Conservation (phyloP, 306 rosid genomes). For the Phaseolus lunatus region DNA sequence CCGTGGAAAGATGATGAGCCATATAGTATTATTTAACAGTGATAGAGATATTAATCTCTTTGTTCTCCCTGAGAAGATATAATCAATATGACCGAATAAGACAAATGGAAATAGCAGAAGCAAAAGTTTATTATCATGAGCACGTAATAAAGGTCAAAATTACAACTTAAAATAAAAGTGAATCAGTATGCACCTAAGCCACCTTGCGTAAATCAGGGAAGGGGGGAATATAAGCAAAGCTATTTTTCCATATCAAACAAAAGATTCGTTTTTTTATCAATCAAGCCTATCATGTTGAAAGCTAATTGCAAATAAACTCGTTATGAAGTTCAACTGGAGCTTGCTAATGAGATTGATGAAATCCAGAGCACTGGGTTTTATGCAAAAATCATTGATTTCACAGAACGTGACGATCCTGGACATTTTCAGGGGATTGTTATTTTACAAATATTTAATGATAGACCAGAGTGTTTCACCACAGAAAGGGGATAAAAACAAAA, state of each 20-base stretch:
- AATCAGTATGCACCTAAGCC: constrained; percentile 35
- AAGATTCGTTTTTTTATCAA: constrained; percentile 29
- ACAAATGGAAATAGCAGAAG: constrained; percentile 48
- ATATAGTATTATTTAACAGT: constrained; percentile 37
- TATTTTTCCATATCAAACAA: constrained; percentile 42
- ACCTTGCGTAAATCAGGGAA: constrained; percentile 44
- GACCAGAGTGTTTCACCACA: constrained; percentile 25
- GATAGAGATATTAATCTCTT: constrained; percentile 34
- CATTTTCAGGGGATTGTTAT: constrained; percentile 7
- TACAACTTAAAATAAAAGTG: constrained; percentile 32
- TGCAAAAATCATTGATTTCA: constrained; percentile 31
- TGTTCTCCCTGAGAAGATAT: constrained; percentile 34
- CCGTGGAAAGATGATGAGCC: constrained; percentile 40
- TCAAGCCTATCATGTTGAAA: constrained; percentile 17
- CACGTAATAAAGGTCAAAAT: constrained; percentile 50
- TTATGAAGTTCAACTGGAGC: constrained; percentile 31
- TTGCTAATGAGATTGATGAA: constrained; percentile 11
- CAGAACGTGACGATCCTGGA: neutral
- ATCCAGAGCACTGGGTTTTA: neutral
- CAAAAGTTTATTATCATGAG: constrained; percentile 40
- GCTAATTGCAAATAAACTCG: constrained; percentile 20
- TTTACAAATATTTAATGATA: constrained; percentile 29
- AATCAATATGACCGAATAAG: constrained; percentile 41
- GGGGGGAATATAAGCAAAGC: constrained; percentile 21
- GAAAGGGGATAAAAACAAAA: constrained; percentile 1